Evolutionary conservation across 1,139 yeast genomes (phyloP).

Genomic region (Cylindricascospora bacillispora): DNA sequence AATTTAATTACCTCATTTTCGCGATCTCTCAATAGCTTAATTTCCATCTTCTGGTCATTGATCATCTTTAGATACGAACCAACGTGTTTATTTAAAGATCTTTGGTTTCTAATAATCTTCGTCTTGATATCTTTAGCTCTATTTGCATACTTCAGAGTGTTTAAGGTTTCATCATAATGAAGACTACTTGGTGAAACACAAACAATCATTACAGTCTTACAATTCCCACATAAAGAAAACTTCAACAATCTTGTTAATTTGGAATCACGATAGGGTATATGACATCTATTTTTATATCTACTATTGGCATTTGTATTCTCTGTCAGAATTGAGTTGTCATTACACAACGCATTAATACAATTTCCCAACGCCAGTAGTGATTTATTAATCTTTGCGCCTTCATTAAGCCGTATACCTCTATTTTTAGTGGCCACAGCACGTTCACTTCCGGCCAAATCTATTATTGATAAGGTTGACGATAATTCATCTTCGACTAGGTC

Average conservation of each 20-base stretch:
- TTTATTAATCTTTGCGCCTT: slow-evolving; percentile 87
- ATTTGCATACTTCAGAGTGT: slow-evolving; percentile 81
- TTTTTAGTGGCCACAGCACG: slow-evolving; percentile 84
- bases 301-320: too few relatives aligned
- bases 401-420: slow-evolving; percentile 64
- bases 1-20: slow-evolving; percentile 35
- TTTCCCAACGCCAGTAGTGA: slow-evolving; percentile 83
- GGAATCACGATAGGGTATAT: slow-evolving; percentile 84
- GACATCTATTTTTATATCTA: slow-evolving; percentile 32
- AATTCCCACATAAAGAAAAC: slow-evolving; percentile 87
- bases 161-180: slow-evolving; percentile 85
- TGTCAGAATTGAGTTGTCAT: too few relatives aligned
- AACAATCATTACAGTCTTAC: slow-evolving; percentile 91
- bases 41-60: slow-evolving; percentile 68
- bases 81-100: slow-evolving; percentile 71
- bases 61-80: slow-evolving; percentile 80
- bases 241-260: slow-evolving; percentile 75
- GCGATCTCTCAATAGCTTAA: slow-evolving; percentile 51
- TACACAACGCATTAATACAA: slow-evolving; percentile 81
- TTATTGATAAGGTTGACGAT: slow-evolving; percentile 70
- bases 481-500: slow-evolving; percentile 57
- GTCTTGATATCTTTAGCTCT: slow-evolving; percentile 87
- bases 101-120: slow-evolving; percentile 61
- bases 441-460: slow-evolving; percentile 91
- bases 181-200: slow-evolving; percentile 77